Conservation (phyloP, 805 yeast genomes). For the Cyberlindnera xylosilytica region DNA sequence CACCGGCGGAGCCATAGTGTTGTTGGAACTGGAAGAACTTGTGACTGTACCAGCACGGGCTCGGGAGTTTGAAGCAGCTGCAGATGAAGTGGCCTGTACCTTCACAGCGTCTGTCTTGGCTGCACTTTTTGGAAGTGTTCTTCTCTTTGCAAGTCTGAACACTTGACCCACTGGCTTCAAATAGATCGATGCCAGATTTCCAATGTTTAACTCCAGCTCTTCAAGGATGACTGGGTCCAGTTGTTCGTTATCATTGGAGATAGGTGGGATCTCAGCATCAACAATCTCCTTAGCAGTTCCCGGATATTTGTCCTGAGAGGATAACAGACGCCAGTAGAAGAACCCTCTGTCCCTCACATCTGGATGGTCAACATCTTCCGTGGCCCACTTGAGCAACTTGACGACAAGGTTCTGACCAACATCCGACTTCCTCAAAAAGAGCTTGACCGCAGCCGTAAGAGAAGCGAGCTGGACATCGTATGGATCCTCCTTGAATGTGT, state of each 20-base stretch:
- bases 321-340: slow-evolving; percentile 80
- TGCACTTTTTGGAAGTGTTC: slow-evolving; percentile 46
- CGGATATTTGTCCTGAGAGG: slow-evolving; percentile 41
- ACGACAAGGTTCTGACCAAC: slow-evolving; percentile 56
- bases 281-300: slow-evolving; percentile 51
- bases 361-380: slow-evolving; percentile 76
- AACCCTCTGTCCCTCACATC: slow-evolving; percentile 84
- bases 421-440: slow-evolving; percentile 55
- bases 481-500: slow-evolving; percentile 57
- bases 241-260: slow-evolving; percentile 63
- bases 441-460: slow-evolving; percentile 71
- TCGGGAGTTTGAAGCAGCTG: not conserved
- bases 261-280: slow-evolving; percentile 57
- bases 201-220: slow-evolving; percentile 79
- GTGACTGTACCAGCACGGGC: slow-evolving; percentile 9
- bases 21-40: slow-evolving; percentile 5
- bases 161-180: slow-evolving; percentile 81
- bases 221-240: slow-evolving; percentile 70
- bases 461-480: slow-evolving; percentile 70
- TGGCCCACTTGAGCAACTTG: slow-evolving; percentile 58
- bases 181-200: slow-evolving; percentile 79
- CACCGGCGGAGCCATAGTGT: not conserved
- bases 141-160: slow-evolving; percentile 61
- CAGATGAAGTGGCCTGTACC: not conserved
- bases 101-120: slow-evolving; percentile 34